Conservation (phyloP, 768 basidiomycete genomes). For the Solioccasus polychromus region DNA sequence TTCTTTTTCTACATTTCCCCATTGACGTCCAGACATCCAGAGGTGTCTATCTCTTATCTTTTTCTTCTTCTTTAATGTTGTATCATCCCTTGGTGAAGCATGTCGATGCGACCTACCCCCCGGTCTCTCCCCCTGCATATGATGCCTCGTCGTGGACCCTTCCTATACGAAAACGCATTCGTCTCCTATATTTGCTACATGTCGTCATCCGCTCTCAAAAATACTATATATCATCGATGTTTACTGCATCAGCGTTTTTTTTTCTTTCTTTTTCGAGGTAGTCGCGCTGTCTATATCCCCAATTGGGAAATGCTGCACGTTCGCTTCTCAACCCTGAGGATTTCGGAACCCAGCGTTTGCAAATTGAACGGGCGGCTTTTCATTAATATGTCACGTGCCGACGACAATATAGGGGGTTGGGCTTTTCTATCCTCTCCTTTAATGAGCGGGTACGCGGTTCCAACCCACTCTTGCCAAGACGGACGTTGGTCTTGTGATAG, state of each 20-base stretch:
- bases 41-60: background rate
- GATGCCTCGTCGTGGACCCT: background rate
- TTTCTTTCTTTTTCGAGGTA: background rate
- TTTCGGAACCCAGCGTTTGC: too few species aligned
- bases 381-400: too few species aligned
- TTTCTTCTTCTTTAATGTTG: constrained; percentile 1
- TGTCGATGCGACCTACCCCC: background rate
- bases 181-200: too few species aligned
- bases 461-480: too few species aligned
- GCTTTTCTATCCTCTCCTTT: too few species aligned
- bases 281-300: too few species aligned
- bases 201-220: too few species aligned
- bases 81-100: constrained; percentile 5
- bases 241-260: background rate
- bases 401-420: too few species aligned
- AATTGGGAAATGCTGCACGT: background rate
- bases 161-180: background rate
- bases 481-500: too few species aligned
- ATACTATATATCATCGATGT: constrained; percentile 9
- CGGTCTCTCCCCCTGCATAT: background rate
- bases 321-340: background rate
- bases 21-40: constrained; percentile 7
- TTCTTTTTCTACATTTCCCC: background rate
- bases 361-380: too few species aligned
- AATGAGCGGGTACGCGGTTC: too few species aligned